Base-by-base conservation (phyloP, 306 rosid species). In the Fagus sylvatica region DNA sequence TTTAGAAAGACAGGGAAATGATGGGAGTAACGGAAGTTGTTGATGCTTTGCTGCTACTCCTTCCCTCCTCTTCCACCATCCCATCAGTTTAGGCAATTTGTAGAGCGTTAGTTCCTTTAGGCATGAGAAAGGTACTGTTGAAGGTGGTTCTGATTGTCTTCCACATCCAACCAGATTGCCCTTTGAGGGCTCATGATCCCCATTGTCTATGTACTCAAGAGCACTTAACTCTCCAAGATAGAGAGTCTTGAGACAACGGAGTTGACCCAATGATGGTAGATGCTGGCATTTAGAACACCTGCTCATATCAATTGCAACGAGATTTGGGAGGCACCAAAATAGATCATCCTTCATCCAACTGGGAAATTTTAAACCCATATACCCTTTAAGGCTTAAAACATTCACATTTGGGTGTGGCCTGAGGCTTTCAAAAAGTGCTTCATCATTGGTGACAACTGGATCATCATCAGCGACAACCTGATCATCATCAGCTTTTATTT, bases 41-140 rank as follows among this genome's bases (percentile, higher is more conserved):
- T 6, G 37, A 3, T 59, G 4, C 0, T 10, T 8, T 0, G 4
- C 15, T 3, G 7, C 46, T 28, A 17, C 56, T 61, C 69, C 17
- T 32, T 56, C 22, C 16, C 4, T 40, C 0, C 0, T 32, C 60
- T 39, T 4, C 83, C 82, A 77, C 85, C 85, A 84, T 55, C 75
- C 48, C 4, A 2, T 3, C 1, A 84, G 82, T 0, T 41, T 32
- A 3, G 78, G 51, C 51, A 46, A 46, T 46, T 46, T 46, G 11
- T 46, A 46, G 51, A 46, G 51, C 51, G 51, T 46, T 46, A 46
- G 11, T 46, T 46, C 51, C 51, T 46, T 46, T 10, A 46, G 72
- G n/a, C 88, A 80, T 17, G 40, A 78, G 53, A 83, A n/a, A 0
- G 15, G 6, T 9, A 12, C 13, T 51, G 1, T 22, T 17, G 30